Percentiles rank a stretch among this genome's conserved stretches.
These are phyloP conservation scores for Ustilago bromivora DNA, from an alignment of 1,284 basidiomycete species.

Conservation along the genomic window DNA sequence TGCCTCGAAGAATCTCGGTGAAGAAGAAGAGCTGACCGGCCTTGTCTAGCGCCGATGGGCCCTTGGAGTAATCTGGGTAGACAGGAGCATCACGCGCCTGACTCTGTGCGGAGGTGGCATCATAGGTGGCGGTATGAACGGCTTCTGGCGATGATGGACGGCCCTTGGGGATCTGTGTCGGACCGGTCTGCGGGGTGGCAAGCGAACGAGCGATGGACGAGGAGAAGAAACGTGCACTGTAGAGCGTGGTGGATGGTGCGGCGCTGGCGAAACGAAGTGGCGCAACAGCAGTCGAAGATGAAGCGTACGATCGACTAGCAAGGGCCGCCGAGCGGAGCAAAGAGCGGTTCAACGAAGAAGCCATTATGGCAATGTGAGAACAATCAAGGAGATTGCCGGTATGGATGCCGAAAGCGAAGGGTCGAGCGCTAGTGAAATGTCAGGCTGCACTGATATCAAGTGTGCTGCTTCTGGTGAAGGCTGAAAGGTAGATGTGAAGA, in stretches of 20 bases:
- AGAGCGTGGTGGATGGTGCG: constrained; percentile 32
- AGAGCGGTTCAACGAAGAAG: constrained; percentile 50
- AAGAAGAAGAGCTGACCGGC: constrained; percentile 97
- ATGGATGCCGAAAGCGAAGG: not conserved
- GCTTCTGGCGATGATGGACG: constrained; percentile 39
- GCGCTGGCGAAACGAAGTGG: constrained; percentile 40
- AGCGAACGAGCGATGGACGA: constrained; percentile 44
- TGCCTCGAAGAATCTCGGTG: constrained; percentile 96
- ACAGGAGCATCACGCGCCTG: constrained; percentile 29
- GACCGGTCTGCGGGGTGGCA: constrained; percentile 50
- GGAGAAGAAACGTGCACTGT: constrained; percentile 46
- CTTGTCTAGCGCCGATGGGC: constrained; percentile 81
- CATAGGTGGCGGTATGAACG: constrained; percentile 41
- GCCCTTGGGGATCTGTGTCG: constrained; percentile 32
- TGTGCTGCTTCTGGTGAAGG: not conserved
- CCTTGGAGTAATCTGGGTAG: constrained; percentile 73
- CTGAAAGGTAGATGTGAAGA: not conserved
- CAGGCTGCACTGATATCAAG: not conserved
- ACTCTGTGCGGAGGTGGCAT: constrained; percentile 34
- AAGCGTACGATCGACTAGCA: constrained; percentile 44
- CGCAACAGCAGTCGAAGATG: constrained; percentile 34
- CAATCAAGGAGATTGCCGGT: not conserved
- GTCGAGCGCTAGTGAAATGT: not conserved
- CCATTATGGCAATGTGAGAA: constrained; percentile 20
- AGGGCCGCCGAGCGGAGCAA: constrained; percentile 47